Evolutionary conservation across 345 rosid genomes (phyloP), one percentile per base, ranked within the genome.

Genomic region (Syzygium oleosum): DNA sequence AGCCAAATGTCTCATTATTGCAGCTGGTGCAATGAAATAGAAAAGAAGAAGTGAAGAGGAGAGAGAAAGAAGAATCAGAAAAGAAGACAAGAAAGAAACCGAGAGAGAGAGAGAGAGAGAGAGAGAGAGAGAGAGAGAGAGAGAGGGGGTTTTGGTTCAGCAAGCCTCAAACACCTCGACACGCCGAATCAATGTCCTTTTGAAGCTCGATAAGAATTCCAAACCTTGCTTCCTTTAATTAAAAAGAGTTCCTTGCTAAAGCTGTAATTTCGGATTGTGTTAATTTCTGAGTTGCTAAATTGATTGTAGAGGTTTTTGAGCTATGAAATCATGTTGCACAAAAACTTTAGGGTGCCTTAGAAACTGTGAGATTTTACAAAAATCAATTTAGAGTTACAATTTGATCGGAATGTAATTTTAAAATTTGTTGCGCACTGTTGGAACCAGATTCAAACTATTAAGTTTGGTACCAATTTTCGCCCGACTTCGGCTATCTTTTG

Each of bases 71-170:
- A 58, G 65, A 13, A 61, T 61, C 9, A 61, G 34, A 61, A 61
- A 61, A 61, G 16, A 7, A 7, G 34, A 3, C 4, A 41, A 41
- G 43, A 41, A 52, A 52, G 2, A 7, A 54, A 54, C 7, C 9
- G n/a, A n/a, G 9, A 3, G 9, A 5, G 65, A 2, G 2, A 2
- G 41, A 2, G 19, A 6, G 12, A 6, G n/a, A n/a, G n/a, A n/a
- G n/a, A n/a, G n/a, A n/a, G n/a, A n/a, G n/a, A n/a, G n/a, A n/a
- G n/a, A n/a, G n/a, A n/a, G n/a, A n/a, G n/a, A n/a, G n/a, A n/a
- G n/a, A n/a, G n/a, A n/a, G n/a, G n/a, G 29, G 41, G 10, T 16
- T 8, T 65, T 15, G 41, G 41, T 65, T 65, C 73, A 61, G 38
- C 73, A n/a, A 54, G 22, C 77, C 11, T 21, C 9, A 10, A n/a